Conservation (phyloP, 768 basidiomycete species). For the Russula brevipes region DNA sequence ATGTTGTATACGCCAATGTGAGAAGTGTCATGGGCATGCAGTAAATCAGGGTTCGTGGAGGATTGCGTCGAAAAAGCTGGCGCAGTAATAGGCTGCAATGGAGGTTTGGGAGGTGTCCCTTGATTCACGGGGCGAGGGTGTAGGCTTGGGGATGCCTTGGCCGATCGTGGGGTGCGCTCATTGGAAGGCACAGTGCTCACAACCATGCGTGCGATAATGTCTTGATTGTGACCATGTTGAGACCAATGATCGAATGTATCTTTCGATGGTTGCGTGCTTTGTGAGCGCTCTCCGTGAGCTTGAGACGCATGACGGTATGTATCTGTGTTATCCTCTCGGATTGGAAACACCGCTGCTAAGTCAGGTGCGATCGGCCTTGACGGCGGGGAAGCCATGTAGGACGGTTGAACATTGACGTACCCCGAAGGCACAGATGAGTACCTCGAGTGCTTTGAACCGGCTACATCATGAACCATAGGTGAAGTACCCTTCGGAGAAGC, state of each 20-base stretch:
- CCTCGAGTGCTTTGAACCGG: conserved; percentile 6
- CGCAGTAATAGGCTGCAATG: conserved; percentile 1
- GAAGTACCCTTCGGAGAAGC: conserved; percentile 4
- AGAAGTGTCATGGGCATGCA: conserved; percentile 21
- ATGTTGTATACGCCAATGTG: conserved; percentile 12
- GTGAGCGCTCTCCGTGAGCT: conserved; percentile 12
- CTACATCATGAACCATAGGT: conserved; percentile 3
- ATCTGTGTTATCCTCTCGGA: conserved; percentile 21
- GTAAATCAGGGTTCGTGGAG: not conserved
- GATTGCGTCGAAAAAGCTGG: not conserved
- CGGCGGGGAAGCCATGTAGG: conserved; percentile 3
- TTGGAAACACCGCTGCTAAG: conserved; percentile 22
- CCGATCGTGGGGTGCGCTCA: conserved; percentile 22
- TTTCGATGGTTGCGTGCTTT: not conserved
- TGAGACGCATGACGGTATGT: conserved; percentile 7
- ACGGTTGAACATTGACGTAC: conserved; percentile 1
- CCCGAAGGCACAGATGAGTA: conserved; percentile 2
- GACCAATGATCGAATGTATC: conserved; percentile 14
- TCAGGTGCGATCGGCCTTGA: conserved; percentile 16
- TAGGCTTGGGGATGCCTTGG: conserved; percentile 23
- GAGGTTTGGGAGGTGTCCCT: conserved; percentile 22
- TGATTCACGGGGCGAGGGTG: conserved; percentile 20
- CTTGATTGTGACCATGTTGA: conserved; percentile 15
- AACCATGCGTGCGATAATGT: not conserved
- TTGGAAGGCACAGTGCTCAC: conserved; percentile 16